phyloP scores from a whole-genome alignment of 1,284 basidiomycete genomes.

The Hemileia vastatrix region DNA sequence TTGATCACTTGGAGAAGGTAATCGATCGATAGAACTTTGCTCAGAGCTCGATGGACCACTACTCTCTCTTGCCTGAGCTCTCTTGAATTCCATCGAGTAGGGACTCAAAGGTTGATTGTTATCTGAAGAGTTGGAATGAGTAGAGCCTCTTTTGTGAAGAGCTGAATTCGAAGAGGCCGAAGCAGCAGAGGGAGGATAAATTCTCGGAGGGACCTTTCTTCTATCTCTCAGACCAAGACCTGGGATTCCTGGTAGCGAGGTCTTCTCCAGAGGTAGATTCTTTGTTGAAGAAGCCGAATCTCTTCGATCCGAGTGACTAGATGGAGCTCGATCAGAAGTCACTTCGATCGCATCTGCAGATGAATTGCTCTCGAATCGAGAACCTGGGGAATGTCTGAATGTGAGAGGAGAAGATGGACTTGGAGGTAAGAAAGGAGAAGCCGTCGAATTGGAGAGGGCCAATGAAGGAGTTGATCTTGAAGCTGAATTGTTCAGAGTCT shows the following conservation, averaged over 20 bases:
- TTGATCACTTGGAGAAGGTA: not conserved
- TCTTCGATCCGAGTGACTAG: not conserved
- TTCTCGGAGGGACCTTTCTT: too few relatives aligned
- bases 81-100: slow-evolving; percentile 3
- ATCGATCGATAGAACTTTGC: not conserved
- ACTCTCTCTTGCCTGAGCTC: not conserved
- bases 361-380: not conserved
- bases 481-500: not conserved
- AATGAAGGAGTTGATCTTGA: not conserved
- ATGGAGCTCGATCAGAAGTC: not conserved
- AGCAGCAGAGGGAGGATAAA: too few relatives aligned
- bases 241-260: too few relatives aligned
- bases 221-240: too few relatives aligned
- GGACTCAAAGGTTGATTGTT: not conserved
- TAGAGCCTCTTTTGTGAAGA: too few relatives aligned
- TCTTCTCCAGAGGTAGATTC: not conserved
- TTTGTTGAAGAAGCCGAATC: not conserved
- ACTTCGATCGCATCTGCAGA: not conserved
- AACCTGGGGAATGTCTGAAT: not conserved
- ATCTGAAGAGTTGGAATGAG: too few relatives aligned
- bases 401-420: not conserved
- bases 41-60: not conserved
- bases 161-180: too few relatives aligned
- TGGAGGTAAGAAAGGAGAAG: not conserved
- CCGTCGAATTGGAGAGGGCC: not conserved